Evolutionary conservation across 208 protist genomes (phyloP).

Genomic region (Acanthamoeba healyi): DNA sequence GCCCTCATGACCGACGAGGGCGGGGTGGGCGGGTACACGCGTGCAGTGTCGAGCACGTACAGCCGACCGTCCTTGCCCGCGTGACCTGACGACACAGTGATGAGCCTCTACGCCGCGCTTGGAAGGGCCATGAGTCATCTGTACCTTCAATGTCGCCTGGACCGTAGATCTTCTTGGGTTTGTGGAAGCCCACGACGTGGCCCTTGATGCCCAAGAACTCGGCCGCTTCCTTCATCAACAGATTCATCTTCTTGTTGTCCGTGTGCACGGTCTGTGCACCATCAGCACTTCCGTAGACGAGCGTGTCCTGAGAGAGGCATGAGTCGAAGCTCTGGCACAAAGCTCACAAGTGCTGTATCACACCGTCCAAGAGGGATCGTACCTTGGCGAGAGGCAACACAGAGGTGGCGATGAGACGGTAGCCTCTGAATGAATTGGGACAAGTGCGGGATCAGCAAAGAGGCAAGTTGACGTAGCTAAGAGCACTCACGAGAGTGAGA

Average conservation of each 20-base stretch:
- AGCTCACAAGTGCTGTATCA: background rate
- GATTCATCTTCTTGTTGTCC: conserved; percentile 45
- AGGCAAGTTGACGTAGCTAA: no score
- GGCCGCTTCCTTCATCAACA: conserved; percentile 63
- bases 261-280: conserved; percentile 21
- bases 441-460: background rate
- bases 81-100: conserved; percentile 38
- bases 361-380: background rate
- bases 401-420: conserved; percentile 69
- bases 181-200: conserved; percentile 33
- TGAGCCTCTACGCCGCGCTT: no score
- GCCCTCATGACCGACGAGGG: conserved; percentile 48
- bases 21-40: conserved; percentile 45
- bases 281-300: conserved; percentile 70
- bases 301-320: background rate
- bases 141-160: conserved; percentile 68
- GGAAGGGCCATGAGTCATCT: background rate
- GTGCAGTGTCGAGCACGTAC: conserved; percentile 66
- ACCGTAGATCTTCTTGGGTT: conserved; percentile 59
- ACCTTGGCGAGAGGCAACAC: conserved; percentile 56
- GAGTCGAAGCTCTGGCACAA: background rate
- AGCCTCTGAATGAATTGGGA: conserved; percentile 62
- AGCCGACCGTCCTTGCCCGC: conserved; percentile 22
- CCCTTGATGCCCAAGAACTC: conserved; percentile 69
- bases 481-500: no score